These are phyloP conservation scores for Capsella rubella DNA, from an alignment of 441 rosid genomes.

Conservation along the genomic window DNA sequence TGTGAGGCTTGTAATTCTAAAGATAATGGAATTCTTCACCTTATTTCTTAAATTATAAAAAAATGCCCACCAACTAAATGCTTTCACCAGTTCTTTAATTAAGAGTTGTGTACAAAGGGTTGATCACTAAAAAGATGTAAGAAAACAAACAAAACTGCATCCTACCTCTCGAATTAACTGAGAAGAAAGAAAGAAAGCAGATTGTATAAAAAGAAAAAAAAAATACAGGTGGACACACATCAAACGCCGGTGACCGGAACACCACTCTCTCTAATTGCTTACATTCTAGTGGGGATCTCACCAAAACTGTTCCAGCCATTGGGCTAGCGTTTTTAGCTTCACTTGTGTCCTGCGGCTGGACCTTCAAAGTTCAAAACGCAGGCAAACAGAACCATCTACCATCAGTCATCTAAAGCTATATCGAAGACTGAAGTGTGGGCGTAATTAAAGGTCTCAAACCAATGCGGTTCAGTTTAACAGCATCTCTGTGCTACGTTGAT, in stretches of 20 bases:
- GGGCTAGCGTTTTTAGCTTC: constrained; percentile 36
- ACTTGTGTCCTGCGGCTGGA: constrained; percentile 44
- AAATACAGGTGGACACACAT: constrained; percentile 31
- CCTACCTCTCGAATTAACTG: constrained; percentile 35
- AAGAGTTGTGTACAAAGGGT: constrained; percentile 41
- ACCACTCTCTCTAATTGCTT: constrained; percentile 41
- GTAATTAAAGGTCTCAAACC: constrained; percentile 46
- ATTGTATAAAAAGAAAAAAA: constrained; percentile 15
- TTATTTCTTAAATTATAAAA: constrained; percentile 9
- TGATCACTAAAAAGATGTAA: constrained; percentile 21
- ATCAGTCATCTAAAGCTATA: constrained; percentile 37
- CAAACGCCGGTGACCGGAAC: constrained; percentile 26
- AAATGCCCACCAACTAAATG: constrained; percentile 36
- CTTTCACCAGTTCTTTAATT: constrained; percentile 34
- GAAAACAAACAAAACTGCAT: constrained; percentile 34
- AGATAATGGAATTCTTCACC: constrained; percentile 28
- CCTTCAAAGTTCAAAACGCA: constrained; percentile 39
- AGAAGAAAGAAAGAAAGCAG: constrained; percentile 30
- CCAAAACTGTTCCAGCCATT: constrained; percentile 43
- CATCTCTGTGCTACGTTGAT: background rate
- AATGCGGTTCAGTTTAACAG: constrained; percentile 57
- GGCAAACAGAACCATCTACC: constrained; percentile 30
- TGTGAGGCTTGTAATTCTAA: constrained; percentile 33
- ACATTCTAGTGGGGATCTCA: constrained; percentile 42
- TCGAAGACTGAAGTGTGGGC: constrained; percentile 28